Evolutionary conservation across 2,329 filamentous ascomycete species (phyloP).

Genomic region (Scopulariopsis brevicaulis): DNA sequence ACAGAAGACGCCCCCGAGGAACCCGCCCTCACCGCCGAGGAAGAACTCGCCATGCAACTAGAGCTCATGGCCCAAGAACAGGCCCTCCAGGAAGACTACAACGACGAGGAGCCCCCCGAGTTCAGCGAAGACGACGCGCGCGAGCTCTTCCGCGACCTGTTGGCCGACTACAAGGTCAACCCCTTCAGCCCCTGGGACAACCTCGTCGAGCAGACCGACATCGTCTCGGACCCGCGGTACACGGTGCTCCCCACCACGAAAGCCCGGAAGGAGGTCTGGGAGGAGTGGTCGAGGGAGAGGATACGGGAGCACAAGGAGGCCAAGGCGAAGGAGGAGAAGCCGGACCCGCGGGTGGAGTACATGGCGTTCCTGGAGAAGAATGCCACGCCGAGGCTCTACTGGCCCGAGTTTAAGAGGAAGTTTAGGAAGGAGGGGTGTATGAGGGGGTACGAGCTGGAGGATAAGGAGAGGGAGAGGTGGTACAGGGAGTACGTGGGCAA

Average conservation of each 20-base stretch:
- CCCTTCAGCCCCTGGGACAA: conserved; percentile 91
- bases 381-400: conserved; percentile 87
- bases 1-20: conserved; percentile 40
- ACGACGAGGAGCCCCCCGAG: conserved; percentile 60
- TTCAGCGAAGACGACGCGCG: conserved; percentile 67
- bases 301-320: conserved; percentile 63
- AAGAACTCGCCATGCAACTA: conserved; percentile 87
- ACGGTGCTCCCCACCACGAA: conserved; percentile 74
- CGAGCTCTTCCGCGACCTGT: conserved; percentile 71
- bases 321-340: conserved; percentile 65
- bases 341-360: conserved; percentile 75
- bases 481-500: conserved; percentile 65
- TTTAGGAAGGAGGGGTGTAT: conserved; percentile 72
- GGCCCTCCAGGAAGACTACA: conserved; percentile 65
- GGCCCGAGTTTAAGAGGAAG: conserved; percentile 93
- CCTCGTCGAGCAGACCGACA: conserved; percentile 67
- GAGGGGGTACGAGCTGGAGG: conserved; percentile 58
- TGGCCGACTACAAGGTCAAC: conserved; percentile 71
- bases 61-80: conserved; percentile 84
- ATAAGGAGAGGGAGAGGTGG: conserved; percentile 69
- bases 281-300: conserved; percentile 69
- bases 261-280: conserved; percentile 69
- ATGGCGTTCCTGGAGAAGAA: conserved; percentile 69
- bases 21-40: conserved; percentile 77
- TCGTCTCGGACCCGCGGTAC: conserved; percentile 81